Base-by-base conservation (phyloP, 1,139 yeast genomes). In the Blastobotrys serpentis region DNA sequence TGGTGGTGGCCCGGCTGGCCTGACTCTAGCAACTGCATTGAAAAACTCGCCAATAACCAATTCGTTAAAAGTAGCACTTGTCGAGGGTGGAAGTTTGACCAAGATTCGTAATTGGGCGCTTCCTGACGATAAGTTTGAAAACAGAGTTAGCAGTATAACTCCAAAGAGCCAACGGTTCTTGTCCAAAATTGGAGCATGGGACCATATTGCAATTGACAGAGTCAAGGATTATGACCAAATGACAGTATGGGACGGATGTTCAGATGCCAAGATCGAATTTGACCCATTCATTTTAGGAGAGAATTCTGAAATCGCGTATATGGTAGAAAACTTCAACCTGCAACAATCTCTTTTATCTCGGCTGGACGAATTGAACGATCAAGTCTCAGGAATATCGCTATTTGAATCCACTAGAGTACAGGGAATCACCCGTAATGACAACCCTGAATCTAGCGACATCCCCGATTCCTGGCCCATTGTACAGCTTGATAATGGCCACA, bases 1-100 rank as follows among this genome's bases (percentile, higher is more conserved):
- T 42, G 99, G 99, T 21, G 98, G 96, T 4, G 99, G 99, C 0
- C 96, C 98, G 1, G 98, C 98, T 0, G 99, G 99, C 0, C 71
- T 92, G 48, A 84, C 97, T 1, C 71, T 92, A 34, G 82, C 94
- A 1, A 77, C 96, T 0, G 95, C 95, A 0, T 64, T 84, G 63
- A 76, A 86, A 63, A 75, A 77, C 57, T 82, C 90, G 1, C 81
- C 84, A 7, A 66, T 73, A 33, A 78, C 95, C 3, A 71, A 70
- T 22, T 74, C 79, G 48, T 73, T 88, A 43, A 74, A 76, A 46
- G 78, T 94, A 44, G 78, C 84, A 0, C 70, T 92, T 47, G 74
- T 92, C 13, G 98, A 92, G 67, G 90, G 85, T 1, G 76, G 80
- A 34, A 76, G 77, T 51, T 66, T 90, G 40, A 73, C 72, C 4